Evolutionary conservation across 2,329 filamentous ascomycete species (phyloP).

Genomic region (Diaporthe citrichinensis): DNA sequence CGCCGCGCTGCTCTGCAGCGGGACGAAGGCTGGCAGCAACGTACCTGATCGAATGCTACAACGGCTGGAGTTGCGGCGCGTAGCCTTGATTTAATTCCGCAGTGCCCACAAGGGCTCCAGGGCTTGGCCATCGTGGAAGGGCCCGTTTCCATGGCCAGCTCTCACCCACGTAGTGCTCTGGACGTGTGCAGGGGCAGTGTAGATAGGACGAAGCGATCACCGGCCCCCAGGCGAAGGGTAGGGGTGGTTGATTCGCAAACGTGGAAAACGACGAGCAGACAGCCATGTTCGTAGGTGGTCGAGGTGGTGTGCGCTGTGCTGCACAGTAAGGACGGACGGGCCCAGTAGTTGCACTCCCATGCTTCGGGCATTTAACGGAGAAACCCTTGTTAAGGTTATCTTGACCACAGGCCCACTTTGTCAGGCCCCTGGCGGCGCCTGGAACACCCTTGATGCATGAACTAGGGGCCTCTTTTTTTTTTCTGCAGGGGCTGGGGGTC

Average conservation of each 20-base stretch:
- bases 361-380: constrained; percentile 24
- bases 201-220: constrained; percentile 1
- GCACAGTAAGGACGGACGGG: background rate
- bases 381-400: constrained; percentile 39
- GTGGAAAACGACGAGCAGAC: background rate
- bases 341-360: constrained; percentile 6
- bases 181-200: background rate
- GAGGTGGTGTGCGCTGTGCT: background rate
- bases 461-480: background rate
- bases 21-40: background rate
- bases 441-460: constrained; percentile 27
- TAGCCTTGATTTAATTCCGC: background rate
- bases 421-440: constrained; percentile 18
- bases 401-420: constrained; percentile 19
- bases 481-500: constrained; percentile 13
- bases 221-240: background rate
- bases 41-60: background rate
- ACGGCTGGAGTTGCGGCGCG: background rate
- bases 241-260: background rate
- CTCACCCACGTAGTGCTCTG: background rate
- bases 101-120: background rate
- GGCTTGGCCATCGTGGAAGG: background rate
- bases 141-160: background rate
- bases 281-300: background rate
- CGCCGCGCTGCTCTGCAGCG: background rate